phyloP scores from a whole-genome alignment of 768 basidiomycete genomes.

The Leccinum rimulosum region DNA sequence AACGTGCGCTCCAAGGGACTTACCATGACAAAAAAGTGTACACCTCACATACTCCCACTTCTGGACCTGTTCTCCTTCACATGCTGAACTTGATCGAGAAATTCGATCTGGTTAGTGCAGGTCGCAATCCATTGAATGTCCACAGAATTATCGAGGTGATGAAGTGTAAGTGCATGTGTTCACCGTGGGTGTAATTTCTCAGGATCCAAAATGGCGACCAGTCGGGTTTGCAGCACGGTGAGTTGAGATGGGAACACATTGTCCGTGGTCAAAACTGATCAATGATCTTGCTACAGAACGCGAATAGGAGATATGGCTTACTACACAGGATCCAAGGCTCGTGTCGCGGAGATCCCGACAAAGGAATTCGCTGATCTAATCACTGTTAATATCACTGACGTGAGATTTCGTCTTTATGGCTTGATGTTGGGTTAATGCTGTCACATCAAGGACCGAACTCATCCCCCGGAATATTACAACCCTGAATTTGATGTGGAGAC shows the following conservation, averaged over 20 bases:
- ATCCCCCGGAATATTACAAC: conserved; percentile 78
- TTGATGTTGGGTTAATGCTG: conserved; percentile 9
- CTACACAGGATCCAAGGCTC: conserved; percentile 48
- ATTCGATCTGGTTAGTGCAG: conserved; percentile 52
- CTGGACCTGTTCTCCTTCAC: conserved; percentile 86
- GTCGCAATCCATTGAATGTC: conserved; percentile 58
- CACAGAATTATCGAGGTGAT: conserved; percentile 84
- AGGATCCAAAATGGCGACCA: conserved; percentile 17
- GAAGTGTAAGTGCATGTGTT: conserved; percentile 59
- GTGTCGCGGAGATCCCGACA: conserved; percentile 63
- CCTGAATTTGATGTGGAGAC: conserved; percentile 72
- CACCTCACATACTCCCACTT: conserved; percentile 81
- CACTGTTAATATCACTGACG: conserved; percentile 76
- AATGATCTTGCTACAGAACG: conserved; percentile 50
- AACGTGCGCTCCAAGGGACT: conserved; percentile 71
- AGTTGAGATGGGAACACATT: conserved; percentile 11
- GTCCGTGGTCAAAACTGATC: conserved; percentile 7
- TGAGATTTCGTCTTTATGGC: conserved; percentile 36
- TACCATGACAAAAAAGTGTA: conserved; percentile 80
- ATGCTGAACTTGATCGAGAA: conserved; percentile 89
- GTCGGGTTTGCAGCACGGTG: conserved; percentile 67
- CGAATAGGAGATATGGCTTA: conserved; percentile 76
- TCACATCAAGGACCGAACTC: conserved; percentile 66
- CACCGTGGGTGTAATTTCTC: conserved; percentile 9
- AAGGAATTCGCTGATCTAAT: conserved; percentile 66